Conservation (phyloP, 2,329 filamentous ascomycete genomes). For the Thielaviopsis cerberus region DNA sequence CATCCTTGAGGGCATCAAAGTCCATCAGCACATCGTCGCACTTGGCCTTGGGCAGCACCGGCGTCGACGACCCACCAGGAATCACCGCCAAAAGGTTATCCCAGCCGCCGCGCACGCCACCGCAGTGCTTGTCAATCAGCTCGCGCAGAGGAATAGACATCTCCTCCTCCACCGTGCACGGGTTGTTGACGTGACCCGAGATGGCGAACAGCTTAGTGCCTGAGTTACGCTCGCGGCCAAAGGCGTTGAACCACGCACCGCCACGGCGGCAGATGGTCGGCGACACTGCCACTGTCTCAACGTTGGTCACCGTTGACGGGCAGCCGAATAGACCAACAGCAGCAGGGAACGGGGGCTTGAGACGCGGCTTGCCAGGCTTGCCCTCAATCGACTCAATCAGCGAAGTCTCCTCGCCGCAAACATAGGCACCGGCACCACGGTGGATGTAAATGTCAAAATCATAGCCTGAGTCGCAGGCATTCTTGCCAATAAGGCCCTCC, state of each 20-base stretch:
- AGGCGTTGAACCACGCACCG: slow-evolving; percentile 77
- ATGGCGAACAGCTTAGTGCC: slow-evolving; percentile 98
- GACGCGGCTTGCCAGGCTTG: slow-evolving; percentile 92
- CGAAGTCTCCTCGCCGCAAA: slow-evolving; percentile 95
- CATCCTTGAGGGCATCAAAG: slow-evolving; percentile 95
- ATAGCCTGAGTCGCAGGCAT: slow-evolving; percentile 89
- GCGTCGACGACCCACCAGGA: slow-evolving; percentile 88
- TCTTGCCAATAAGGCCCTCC: slow-evolving; percentile 90
- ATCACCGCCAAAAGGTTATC: slow-evolving; percentile 93
- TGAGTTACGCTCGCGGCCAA: slow-evolving; percentile 88
- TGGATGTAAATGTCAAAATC: slow-evolving; percentile 96
- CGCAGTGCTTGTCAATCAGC: slow-evolving; percentile 95
- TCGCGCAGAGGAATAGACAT: slow-evolving; percentile 95
- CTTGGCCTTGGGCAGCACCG: slow-evolving; percentile 72
- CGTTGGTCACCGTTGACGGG: slow-evolving; percentile 93
- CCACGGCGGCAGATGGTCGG: slow-evolving; percentile 91
- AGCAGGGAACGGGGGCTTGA: slow-evolving; percentile 97
- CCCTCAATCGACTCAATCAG: slow-evolving; percentile 96
- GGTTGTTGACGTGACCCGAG: slow-evolving; percentile 97
- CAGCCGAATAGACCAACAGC: slow-evolving; percentile 95
- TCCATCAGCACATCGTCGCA: slow-evolving; percentile 98
- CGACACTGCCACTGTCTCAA: slow-evolving; percentile 88
- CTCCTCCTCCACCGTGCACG: slow-evolving; percentile 93
- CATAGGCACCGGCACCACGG: slow-evolving; percentile 91
- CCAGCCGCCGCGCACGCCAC: slow-evolving; percentile 90